These are phyloP conservation scores for Ophiostoma sp. DNA, from an alignment of 2,329 filamentous ascomycete species.

Conservation along the genomic window DNA sequence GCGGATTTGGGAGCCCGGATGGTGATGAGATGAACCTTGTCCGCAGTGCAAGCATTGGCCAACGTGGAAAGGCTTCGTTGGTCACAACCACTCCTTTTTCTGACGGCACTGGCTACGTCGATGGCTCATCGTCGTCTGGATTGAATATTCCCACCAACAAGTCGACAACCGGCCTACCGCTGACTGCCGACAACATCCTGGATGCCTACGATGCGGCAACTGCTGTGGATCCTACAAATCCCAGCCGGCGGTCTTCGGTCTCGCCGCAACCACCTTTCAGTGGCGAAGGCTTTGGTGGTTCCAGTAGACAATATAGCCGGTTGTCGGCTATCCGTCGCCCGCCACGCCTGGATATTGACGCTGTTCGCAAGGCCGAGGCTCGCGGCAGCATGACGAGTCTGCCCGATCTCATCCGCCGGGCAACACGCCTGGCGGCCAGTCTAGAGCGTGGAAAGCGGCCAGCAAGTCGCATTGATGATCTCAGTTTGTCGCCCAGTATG, in stretches of 20 bases:
- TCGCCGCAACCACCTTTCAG: constrained; percentile 29
- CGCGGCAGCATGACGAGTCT: constrained; percentile 88
- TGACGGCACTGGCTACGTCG: neutral
- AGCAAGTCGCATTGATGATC: constrained; percentile 52
- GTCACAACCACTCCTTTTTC: constrained; percentile 34
- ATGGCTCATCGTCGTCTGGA: neutral
- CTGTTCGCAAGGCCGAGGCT: constrained; percentile 72
- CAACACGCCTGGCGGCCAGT: constrained; percentile 78
- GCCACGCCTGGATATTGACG: constrained; percentile 73
- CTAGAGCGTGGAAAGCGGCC: constrained; percentile 73
- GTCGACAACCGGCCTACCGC: constrained; percentile 29
- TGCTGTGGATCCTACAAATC: constrained; percentile 38
- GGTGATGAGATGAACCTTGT: constrained; percentile 54
- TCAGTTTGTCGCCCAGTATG: constrained; percentile 46
- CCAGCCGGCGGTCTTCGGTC: constrained; percentile 26
- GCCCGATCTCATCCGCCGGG: constrained; percentile 82
- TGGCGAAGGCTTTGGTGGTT: constrained; percentile 5
- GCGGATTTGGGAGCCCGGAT: constrained; percentile 31
- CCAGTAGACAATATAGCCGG: constrained; percentile 38
- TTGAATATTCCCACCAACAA: constrained; percentile 30
- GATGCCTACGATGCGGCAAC: constrained; percentile 48
- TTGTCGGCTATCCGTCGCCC: constrained; percentile 58
- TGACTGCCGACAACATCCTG: constrained; percentile 45
- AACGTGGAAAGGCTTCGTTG: constrained; percentile 53
- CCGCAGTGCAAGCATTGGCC: constrained; percentile 56